These are phyloP conservation scores for Mercurialis annua DNA, from an alignment of 345 rosid genomes.

Conservation along the genomic window DNA sequence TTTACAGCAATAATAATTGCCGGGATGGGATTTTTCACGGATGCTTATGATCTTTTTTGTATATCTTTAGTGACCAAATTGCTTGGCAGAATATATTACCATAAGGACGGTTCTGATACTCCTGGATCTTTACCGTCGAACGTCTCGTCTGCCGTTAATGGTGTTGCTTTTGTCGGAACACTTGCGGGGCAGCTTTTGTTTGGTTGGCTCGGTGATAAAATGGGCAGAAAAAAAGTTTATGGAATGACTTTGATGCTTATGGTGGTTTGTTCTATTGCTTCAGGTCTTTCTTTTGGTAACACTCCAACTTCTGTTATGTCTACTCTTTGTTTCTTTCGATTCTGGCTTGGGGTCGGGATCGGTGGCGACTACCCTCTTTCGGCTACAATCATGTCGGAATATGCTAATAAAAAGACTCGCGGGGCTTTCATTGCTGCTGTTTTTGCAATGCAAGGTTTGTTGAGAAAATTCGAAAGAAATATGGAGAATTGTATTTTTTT, in stretches of 20 bases:
- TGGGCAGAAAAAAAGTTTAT: conserved; percentile 65
- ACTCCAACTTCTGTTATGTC: conserved; percentile 43
- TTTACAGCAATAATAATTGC: conserved; percentile 60
- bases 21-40: conserved; percentile 86
- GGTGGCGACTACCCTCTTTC: conserved; percentile 89
- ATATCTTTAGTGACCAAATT: conserved; percentile 71
- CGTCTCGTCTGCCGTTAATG: conserved; percentile 59
- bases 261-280: conserved; percentile 53
- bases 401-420: conserved; percentile 70
- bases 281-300: conserved; percentile 56
- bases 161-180: conserved; percentile 74
- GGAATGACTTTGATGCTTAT: conserved; percentile 63
- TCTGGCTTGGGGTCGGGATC: conserved; percentile 86
- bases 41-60: conserved; percentile 76
- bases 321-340: conserved; percentile 73
- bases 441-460: conserved; percentile 85
- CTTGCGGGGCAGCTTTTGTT: conserved; percentile 76
- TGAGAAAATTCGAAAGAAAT: no score
- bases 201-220: conserved; percentile 81
- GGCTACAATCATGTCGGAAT: conserved; percentile 86
- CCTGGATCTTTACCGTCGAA: conserved; percentile 60
- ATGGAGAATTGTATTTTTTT: no score
- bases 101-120: conserved; percentile 35
- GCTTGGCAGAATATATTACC: conserved; percentile 67
- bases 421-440: conserved; percentile 74